Percentiles rank a stretch among this genome's conserved stretches.
These are phyloP conservation scores for Dactylorhiza incarnata DNA, from an alignment of 106 monocot species.

Conservation along the genomic window DNA sequence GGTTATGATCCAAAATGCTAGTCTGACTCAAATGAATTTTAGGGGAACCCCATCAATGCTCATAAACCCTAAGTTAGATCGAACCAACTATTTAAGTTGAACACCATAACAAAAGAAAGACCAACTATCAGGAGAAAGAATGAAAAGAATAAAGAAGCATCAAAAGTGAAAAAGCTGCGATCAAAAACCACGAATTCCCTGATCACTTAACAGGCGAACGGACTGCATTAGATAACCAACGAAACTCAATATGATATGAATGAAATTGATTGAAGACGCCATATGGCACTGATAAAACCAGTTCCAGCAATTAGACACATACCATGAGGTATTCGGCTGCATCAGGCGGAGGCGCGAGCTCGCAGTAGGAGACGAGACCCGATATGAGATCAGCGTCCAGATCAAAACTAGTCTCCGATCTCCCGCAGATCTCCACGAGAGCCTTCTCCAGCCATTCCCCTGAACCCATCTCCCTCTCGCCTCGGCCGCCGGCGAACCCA, in stretches of 20 bases:
- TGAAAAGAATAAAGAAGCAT: background rate
- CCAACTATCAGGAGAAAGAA: background rate
- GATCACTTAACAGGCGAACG: background rate
- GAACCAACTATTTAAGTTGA: background rate
- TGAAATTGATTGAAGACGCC: background rate
- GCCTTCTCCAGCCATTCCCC: constrained; percentile 86
- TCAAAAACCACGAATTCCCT: background rate
- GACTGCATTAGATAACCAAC: background rate
- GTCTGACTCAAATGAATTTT: no score
- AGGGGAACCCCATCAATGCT: no score
- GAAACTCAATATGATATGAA: background rate
- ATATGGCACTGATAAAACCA: background rate
- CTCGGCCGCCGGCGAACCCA: background rate
- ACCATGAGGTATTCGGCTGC: constrained; percentile 85
- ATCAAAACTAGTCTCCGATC: constrained; percentile 36
- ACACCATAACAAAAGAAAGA: background rate
- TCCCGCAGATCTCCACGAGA: constrained; percentile 48
- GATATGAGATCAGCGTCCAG: constrained; percentile 78
- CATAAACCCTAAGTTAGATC: background rate
- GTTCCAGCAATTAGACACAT: background rate
- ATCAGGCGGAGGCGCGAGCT: constrained; percentile 83
- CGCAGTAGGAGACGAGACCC: constrained; percentile 98
- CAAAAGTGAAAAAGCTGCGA: background rate
- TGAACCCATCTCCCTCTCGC: constrained; percentile 22
- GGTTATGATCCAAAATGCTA: no score